Evolutionary conservation across 352 stramenopile species (phyloP).

Genomic region (Plasmopara halstedii): DNA sequence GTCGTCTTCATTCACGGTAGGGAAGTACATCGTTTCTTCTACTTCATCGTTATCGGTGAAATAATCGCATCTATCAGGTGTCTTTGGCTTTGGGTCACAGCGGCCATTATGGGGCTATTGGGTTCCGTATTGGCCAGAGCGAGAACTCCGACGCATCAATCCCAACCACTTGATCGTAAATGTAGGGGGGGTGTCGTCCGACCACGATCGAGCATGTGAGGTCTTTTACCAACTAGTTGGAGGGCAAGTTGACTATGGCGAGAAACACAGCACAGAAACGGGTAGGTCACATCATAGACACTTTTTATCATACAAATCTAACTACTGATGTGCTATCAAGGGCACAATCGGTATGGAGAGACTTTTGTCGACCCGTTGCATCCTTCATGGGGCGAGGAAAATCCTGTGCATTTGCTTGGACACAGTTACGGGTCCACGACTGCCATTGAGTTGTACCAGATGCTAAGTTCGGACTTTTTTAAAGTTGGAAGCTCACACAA

Average conservation of each 20-base stretch:
- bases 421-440: constrained; percentile 60
- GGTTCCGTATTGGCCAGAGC: constrained; percentile 53
- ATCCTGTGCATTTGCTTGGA: constrained; percentile 51
- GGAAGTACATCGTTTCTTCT: not conserved
- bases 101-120: constrained; percentile 37
- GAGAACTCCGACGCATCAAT: constrained; percentile 33
- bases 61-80: constrained; percentile 13
- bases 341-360: constrained; percentile 40
- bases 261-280: constrained; percentile 27
- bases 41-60: not conserved
- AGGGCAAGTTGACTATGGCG: constrained; percentile 53
- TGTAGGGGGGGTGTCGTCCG: constrained; percentile 49
- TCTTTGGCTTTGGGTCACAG: constrained; percentile 48
- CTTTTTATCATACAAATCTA: constrained; percentile 1
- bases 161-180: constrained; percentile 55
- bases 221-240: constrained; percentile 58
- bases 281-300: not conserved
- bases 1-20: constrained; percentile 62
- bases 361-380: constrained; percentile 26
- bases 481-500: constrained; percentile 36
- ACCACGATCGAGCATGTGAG: constrained; percentile 64
- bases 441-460: constrained; percentile 62
- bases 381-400: constrained; percentile 34
- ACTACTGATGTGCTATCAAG: constrained; percentile 2
- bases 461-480: constrained; percentile 52